Evolutionary conservation across 2,329 filamentous ascomycete species (phyloP), one percentile per base, ranked within the genome.

Genomic region (Microdochium trichocladiopsis): DNA sequence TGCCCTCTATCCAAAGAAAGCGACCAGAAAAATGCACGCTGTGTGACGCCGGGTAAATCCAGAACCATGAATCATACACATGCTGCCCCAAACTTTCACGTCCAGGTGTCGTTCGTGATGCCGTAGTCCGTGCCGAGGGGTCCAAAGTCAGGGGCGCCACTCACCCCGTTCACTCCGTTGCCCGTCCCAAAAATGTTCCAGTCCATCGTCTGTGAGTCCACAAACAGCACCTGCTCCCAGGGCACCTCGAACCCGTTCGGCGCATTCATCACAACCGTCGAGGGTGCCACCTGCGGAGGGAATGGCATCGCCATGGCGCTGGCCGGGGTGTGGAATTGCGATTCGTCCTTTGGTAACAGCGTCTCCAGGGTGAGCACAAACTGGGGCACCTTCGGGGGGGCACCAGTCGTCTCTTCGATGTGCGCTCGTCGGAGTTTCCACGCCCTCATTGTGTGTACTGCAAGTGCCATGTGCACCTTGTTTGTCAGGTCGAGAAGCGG

Each of bases 351-450:
- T 8, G 75, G 73, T 23, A 80, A 61, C 21, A 69, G 58, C 1
- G 69, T 62, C 43, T 70, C 72, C 11, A 83, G 66, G 37, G 67
- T 73, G 18, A 64, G 58, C 36, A 83, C 71, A 48, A 72, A 82
- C 3, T 57, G 57, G 0, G 79, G 79, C 16, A 66, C 68, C 16
- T 74, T 65, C 14, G 75, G 66, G 1, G 60, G 50, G 18, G 64
- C 60, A 1, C 76, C 75, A 4, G 59, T 61, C 36, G 58, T 52
- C 45, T 69, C 62, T 2, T 58, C 56, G 14, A 77, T 63, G 0
- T 70, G 64, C 28, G 67, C 66, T 57, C 79, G 76, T 11, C 79
- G 73, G n/a, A 64, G 66, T 53, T 66, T 72, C 80, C 80, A 83
- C 0, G 75, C 79, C 56, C 73, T 75, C 53, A 82, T 66, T 3